Base-by-base conservation (phyloP, 495 filamentous ascomycete species). In the Aspergillus ostianus region DNA sequence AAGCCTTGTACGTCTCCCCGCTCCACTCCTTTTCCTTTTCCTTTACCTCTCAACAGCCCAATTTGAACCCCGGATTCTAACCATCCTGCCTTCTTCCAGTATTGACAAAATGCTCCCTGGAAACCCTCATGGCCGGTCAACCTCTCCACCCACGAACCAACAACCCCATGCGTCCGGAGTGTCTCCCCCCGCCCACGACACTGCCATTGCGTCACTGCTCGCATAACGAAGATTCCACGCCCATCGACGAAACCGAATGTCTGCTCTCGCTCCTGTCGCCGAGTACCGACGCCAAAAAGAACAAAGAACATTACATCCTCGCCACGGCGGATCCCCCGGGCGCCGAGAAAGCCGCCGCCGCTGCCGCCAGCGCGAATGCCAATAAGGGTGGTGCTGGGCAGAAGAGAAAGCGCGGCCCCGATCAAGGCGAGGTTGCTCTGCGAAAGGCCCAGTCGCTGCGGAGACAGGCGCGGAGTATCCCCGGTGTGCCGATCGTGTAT, bases 301-400 rank as follows among this genome's bases (percentile, higher is more conserved):
- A 99, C 70, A 96, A 93, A 68, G 87, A 97, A 68, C 82, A 92
- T 52, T 98, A 97, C 72, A 87, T 92, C 20, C 87, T 97, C 21
- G 93, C 92, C 7, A 90, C 84, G 21, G 90, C 78, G 7, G 78
- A 79, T 36, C 72, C 77, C 2, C 64, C 66, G 4, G 53, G 66
- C 2, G 46, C 64, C 4, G 67, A 74, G 52, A 66, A 71, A 36
- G 57, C 53, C 27, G 66, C 64, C 30, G 46, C 62, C 53, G 55
- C 67, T 47, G 56, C 67, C 60, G 57, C 50, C 12, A 41, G 70
- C 58, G 66, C 68, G 48, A 57, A 72, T 62, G 67, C 36, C 54
- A 73, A 27, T 23, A 51, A 47, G 17, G 23, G 23, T 26, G 49
- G 18, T 4, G 21, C 19, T 6, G 50, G 50, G 20, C 20, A 64